Evolutionary conservation across 768 basidiomycete species (phyloP).

Genomic region (Dentipellis sp.): DNA sequence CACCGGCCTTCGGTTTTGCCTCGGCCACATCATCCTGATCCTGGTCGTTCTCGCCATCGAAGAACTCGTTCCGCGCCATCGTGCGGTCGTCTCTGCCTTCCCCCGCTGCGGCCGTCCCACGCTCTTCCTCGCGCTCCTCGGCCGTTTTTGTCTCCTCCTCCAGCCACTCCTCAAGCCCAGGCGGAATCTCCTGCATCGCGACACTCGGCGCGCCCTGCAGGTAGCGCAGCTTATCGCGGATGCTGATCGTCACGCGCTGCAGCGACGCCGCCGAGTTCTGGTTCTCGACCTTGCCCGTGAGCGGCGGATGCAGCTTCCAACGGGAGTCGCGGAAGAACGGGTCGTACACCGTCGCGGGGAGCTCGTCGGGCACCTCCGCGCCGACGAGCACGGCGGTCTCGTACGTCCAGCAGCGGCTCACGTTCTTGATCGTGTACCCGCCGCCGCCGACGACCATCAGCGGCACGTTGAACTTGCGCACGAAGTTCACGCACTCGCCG

Average conservation of each 20-base stretch:
- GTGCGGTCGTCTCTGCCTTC: conserved; percentile 45
- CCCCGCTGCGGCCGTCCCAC: conserved; percentile 44
- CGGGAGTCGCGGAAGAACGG: conserved; percentile 87
- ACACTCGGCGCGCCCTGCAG: conserved; percentile 96
- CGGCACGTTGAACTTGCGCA: conserved; percentile 86
- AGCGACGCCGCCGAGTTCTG: conserved; percentile 77
- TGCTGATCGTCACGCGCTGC: conserved; percentile 79
- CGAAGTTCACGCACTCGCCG: conserved; percentile 96
- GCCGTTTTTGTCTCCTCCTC: conserved; percentile 59
- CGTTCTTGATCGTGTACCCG: conserved; percentile 95
- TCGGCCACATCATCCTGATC: conserved; percentile 24
- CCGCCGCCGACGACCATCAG: conserved; percentile 90
- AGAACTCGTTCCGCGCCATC: conserved; percentile 57
- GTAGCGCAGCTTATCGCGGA: conserved; percentile 84
- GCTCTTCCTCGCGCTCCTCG: conserved; percentile 68
- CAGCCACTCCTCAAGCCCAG: conserved; percentile 73
- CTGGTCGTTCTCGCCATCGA: conserved; percentile 48
- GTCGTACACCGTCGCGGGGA: conserved; percentile 87
- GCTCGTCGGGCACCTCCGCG: conserved; percentile 71
- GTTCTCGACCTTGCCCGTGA: conserved; percentile 89
- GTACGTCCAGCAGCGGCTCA: conserved; percentile 98
- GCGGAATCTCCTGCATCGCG: conserved; percentile 93
- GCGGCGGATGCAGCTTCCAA: conserved; percentile 88
- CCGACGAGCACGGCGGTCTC: conserved; percentile 92
- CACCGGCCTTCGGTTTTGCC: background rate